Conservation (phyloP, 2,329 filamentous ascomycete genomes). For the Parasarocladium wereldwijsianum region DNA sequence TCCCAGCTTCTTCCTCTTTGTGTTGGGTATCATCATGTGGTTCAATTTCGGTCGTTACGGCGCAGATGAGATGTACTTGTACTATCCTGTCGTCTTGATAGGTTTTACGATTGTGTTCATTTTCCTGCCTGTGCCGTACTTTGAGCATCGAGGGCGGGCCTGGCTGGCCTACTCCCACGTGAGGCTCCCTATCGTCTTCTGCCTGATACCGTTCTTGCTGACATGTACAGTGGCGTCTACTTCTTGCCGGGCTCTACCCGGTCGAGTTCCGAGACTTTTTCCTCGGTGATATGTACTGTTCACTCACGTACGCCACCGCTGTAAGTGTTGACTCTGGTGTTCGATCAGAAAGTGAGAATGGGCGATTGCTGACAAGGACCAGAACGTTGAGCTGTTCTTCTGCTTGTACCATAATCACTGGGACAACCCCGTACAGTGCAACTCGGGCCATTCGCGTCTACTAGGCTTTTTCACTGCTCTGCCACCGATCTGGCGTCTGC, state of each 20-base stretch:
- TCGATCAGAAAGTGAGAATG: too few species aligned
- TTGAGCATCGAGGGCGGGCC: slow-evolving; percentile 62
- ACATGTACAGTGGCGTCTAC: slow-evolving; percentile 55
- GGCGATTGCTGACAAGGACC: not conserved
- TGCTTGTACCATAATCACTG: slow-evolving; percentile 77
- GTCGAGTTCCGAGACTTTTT: slow-evolving; percentile 98
- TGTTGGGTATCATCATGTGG: slow-evolving; percentile 73
- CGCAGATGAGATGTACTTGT: slow-evolving; percentile 55
- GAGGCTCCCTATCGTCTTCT: slow-evolving; percentile 19
- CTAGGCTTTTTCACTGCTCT: slow-evolving; percentile 75
- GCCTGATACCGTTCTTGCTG: not conserved
- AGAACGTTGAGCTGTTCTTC: slow-evolving; percentile 90
- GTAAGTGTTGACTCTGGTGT: slow-evolving; percentile 39
- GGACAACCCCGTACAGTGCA: slow-evolving; percentile 62
- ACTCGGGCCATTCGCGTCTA: slow-evolving; percentile 68
- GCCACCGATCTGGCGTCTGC: slow-evolving; percentile 76
- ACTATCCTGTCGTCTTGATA: slow-evolving; percentile 75
- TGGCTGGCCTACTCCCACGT: slow-evolving; percentile 90
- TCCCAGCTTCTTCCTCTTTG: slow-evolving; percentile 67
- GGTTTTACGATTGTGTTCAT: slow-evolving; percentile 51
- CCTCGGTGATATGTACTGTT: slow-evolving; percentile 94
- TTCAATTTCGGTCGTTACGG: slow-evolving; percentile 69
- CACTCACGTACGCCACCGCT: slow-evolving; percentile 76
- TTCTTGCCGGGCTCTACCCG: slow-evolving; percentile 74
- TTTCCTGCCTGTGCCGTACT: slow-evolving; percentile 57